Base-by-base conservation (phyloP, 345 rosid species). In the Pelargonium nanum region DNA sequence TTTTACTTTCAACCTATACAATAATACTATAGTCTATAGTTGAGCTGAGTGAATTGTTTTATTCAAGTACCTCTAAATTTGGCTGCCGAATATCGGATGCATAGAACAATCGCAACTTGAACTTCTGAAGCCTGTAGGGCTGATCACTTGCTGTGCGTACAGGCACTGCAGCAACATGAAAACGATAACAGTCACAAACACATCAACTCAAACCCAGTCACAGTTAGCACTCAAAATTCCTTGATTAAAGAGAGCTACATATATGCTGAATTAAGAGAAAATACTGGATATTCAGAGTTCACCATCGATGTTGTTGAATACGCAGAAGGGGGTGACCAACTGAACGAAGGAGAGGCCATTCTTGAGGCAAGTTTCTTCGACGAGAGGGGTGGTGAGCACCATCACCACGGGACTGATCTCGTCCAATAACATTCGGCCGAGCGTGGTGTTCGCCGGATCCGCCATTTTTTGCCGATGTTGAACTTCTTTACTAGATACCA, bases 121-220 rank as follows among this genome's bases (percentile, higher is more conserved):
- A 93, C 82, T 83, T 86, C 75, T 83, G 85, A 5, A 93, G 73
- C 81, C 99, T 69, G 76, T 89, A 93, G 2, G 96, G 96, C 68
- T 87, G 99, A 77, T 93, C 99, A 75, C 97, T 82, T 22, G 90
- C 80, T 0, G 96, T 89, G 74, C 99, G 78, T 61, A 93, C 97
- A 19, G 97, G 99, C 68, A 93, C 97, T 93, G 80, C 79, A 81
- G 6, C 3, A 28, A 59, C 24, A 55, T 58, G 13, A 26, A 53
- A 52, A 28, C 23, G 53, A 55, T 26, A 53, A 60, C 34, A 24
- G 15, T 50, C 63, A 30, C 59, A 20, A 2, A 56, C 16, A 32
- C 13, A n/a, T 34, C 45, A 34, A 34, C 45, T 34, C 45, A 34
- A 34, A 5, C 45, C 6, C 45, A 5, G 13, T 15, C 45, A 34